A percentile compares a stretch with the other conserved stretches of the same genome.
Conservation (phyloP, 78 protist genomes). For the Protostelium mycophagum region DNA sequence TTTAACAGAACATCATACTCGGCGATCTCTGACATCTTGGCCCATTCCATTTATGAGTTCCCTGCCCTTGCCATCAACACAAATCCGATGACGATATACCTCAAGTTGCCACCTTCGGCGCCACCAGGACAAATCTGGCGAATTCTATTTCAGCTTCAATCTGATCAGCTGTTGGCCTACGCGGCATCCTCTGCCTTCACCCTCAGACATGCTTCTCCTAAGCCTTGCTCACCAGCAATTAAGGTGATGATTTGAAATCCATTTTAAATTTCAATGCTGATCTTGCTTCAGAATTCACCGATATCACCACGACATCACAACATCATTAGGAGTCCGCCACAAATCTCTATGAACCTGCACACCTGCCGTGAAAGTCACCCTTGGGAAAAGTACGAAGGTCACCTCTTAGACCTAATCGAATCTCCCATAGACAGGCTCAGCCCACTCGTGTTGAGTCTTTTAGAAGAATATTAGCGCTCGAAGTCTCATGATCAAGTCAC, state of each 20-base stretch:
- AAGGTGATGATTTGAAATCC: not conserved
- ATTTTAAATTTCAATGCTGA: not conserved
- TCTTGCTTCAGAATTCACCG: not conserved
- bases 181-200: not conserved
- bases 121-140: not conserved
- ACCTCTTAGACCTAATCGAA: not conserved
- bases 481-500: too few species aligned
- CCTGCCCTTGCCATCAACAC: not conserved
- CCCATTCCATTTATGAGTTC: not conserved
- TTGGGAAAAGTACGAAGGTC: not conserved
- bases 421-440: not conserved
- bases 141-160: not conserved
- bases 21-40: not conserved
- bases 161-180: not conserved
- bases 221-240: too few species aligned
- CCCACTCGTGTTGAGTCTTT: not conserved
- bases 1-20: too few species aligned
- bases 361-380: too few species aligned
- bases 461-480: too few species aligned
- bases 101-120: not conserved
- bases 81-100: not conserved
- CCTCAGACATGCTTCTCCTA: not conserved
- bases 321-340: not conserved
- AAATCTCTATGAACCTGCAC: too few species aligned
- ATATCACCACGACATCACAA: not conserved